Base-by-base conservation (phyloP, 192 early-diverging fungal genomes). In the Coemansia interrupta region DNA sequence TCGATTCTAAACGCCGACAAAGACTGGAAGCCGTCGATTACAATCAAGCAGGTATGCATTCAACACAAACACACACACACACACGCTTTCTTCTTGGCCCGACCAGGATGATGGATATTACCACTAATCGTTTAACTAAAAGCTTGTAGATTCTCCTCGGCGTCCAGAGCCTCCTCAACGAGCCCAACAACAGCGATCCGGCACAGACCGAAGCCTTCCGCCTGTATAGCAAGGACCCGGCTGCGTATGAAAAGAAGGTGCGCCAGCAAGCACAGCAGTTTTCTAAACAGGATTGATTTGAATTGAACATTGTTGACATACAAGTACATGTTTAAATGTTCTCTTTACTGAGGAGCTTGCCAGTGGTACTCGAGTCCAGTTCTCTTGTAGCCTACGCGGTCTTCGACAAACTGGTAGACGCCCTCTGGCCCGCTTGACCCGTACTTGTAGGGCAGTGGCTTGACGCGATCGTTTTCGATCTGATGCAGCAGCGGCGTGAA, bases 1-100 rank as follows among this genome's bases (percentile, higher is more conserved):
- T 95, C 93, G 1, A 99, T 99, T 62, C 72, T 99, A 51, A 94
- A 96, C 60, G 94, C 92, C 45, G 94, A 97, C 15, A 87, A 98
- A 58, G 95, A 80, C 30, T 95, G 92, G 92, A 93, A 93, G 68
- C 92, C 92, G 22, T 88, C 91, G 17, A 95, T 99, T 56, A 96
- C 92, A 5, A 80, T 99, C 52, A 99, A 99, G 57, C 95, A 98
- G 66, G 71, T 73, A 63, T 45, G 15, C 17, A 17, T 18, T 44
- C 17, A n/a, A 4, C 12, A 49, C 14, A 13, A 23, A 49, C 23
- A 13, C 4, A 14, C 26, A 2, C 9, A 19, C 2, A 14, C 24
- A 11, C 26, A 7, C 17, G 24, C 26, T 49, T 49, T 49, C 3
- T 23, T 23, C 10, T 47, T 15, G 26, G 2, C 19, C 39, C 36